Percentiles rank a stretch among this genome's conserved stretches.
Conservation (phyloP, 2,329 filamentous ascomycete genomes). For the Ambrosiella xylebori region DNA sequence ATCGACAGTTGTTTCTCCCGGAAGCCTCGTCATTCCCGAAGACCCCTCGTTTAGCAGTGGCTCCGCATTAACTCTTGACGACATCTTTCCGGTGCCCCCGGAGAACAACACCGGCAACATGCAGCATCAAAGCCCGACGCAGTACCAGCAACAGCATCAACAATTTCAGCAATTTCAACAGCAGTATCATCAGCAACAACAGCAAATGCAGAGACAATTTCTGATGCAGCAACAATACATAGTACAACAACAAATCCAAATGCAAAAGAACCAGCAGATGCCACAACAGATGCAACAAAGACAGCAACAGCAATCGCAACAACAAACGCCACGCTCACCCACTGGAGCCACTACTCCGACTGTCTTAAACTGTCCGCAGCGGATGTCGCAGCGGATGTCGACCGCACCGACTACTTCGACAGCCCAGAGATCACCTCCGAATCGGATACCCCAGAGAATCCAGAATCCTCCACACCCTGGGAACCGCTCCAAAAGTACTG, state of each 20-base stretch:
- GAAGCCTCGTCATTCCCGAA: background rate
- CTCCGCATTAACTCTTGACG: background rate
- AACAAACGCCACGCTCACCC: constrained; percentile 1
- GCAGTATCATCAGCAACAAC: constrained; percentile 3
- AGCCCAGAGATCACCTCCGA: background rate
- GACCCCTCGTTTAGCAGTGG: background rate
- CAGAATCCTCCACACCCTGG: constrained; percentile 16
- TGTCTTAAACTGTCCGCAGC: constrained; percentile 22
- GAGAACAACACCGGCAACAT: background rate
- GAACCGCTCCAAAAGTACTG: background rate
- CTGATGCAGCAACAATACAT: background rate
- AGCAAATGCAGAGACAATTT: constrained; percentile 1
- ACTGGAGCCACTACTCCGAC: background rate
- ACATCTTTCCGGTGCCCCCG: background rate
- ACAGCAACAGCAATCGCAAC: background rate
- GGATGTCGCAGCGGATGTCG: constrained; percentile 23
- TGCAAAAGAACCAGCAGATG: background rate
- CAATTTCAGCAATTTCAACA: constrained; percentile 1
- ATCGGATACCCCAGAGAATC: constrained; percentile 18
- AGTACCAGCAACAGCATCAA: constrained; percentile 4
- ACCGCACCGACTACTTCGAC: constrained; percentile 14
- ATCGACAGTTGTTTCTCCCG: background rate
- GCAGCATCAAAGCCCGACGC: background rate
- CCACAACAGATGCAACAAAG: constrained; percentile 1
- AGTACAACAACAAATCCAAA: constrained; percentile 1